Base-by-base conservation (phyloP, 768 basidiomycete species). In the Rossbeevera mucosa region DNA sequence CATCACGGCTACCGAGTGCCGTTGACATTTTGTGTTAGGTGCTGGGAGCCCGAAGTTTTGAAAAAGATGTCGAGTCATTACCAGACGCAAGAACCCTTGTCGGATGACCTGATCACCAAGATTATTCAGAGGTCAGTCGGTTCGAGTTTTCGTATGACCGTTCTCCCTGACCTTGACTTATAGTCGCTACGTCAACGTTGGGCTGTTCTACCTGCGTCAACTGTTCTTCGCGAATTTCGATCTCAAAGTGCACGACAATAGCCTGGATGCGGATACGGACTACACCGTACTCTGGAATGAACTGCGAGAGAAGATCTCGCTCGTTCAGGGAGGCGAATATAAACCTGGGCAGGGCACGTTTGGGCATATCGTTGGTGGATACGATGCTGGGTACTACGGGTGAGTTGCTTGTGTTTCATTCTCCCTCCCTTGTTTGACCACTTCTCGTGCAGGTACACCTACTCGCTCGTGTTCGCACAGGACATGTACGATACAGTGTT, bases 11-110 rank as follows among this genome's bases (percentile, higher is more conserved):
- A 31, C 12, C 41, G n/a, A 36, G 50, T 4, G 25, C 4, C 20
- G 40, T 1, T 29, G 2, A 29, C 29, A 29, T 31, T 16, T 31
- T 16, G 30, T 1, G 6, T 5, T 20, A 80, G 81, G 81, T 91
- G 88, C 64, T 91, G 87, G 86, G 87, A 90, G 64, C 85, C 83
- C 0, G 77, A 81, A 45, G 86, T 89, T 6, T 75, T 93, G 7
- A 73, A 81, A 59, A 71, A 76, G 56, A 86, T 94, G 82, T 89
- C 88, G 20, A 66, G 81, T 61, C 91, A 94, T 65, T 88, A 83
- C 64, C 70, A 87, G 67, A 86, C 82, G 2, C 77, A 85, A 61
- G 74, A 88, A 62, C 80, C 85, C 0, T 76, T 94, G 9, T 80
- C 83, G 3, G 64, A 77, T 4, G 87, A 86, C 18, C 73, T 60